Conservation (phyloP, 495 filamentous ascomycete genomes). For the Penicillium canariense region DNA sequence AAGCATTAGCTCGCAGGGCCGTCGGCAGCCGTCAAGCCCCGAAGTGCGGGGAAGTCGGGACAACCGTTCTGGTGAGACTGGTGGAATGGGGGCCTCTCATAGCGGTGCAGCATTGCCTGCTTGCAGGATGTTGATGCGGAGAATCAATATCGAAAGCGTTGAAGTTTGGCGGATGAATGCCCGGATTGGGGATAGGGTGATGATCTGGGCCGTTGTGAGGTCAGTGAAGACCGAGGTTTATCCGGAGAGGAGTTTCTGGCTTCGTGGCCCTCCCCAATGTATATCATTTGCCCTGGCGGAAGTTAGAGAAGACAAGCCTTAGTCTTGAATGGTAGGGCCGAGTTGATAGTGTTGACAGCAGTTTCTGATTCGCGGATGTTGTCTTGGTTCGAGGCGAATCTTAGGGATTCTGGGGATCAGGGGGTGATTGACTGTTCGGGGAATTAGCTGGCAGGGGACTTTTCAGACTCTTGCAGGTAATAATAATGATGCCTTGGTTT, state of each 20-base stretch:
- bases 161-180: conserved; percentile 1
- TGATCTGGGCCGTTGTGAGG: neutral
- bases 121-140: neutral
- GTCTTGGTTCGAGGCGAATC: neutral
- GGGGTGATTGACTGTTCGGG: neutral
- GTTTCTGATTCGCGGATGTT: neutral
- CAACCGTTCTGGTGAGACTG: neutral
- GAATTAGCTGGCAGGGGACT: neutral
- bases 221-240: conserved; percentile 11
- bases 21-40: neutral
- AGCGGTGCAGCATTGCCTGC: neutral
- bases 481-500: neutral
- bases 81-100: neutral
- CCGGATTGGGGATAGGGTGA: conserved; percentile 1
- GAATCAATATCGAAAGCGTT: neutral
- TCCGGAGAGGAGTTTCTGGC: conserved; percentile 4
- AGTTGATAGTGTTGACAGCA: neutral
- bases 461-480: neutral
- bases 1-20: neutral
- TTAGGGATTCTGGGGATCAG: neutral
- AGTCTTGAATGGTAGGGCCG: neutral
- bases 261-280: neutral
- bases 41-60: neutral
- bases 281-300: neutral
- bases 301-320: neutral